Percentiles rank a stretch among this genome's conserved stretches.
Conservation (phyloP, 2,329 filamentous ascomycete species). For the Calonectria hawksworthii region DNA sequence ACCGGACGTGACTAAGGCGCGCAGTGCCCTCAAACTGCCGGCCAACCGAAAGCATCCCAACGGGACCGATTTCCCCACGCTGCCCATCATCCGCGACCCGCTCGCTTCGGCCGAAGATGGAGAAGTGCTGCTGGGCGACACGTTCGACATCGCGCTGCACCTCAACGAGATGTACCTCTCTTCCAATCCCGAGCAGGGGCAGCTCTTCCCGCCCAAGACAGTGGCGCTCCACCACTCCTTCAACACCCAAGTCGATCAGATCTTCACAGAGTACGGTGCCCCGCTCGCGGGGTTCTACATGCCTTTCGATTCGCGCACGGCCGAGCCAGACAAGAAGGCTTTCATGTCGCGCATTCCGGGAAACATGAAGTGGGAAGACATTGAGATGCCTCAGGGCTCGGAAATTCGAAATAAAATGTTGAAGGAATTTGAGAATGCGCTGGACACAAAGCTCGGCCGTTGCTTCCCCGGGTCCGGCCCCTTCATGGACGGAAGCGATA, state of each 20-base stretch:
- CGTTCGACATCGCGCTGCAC: not conserved
- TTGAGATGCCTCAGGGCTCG: not conserved
- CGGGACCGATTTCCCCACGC: not conserved
- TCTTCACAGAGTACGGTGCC: not conserved
- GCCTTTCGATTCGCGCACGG: not conserved
- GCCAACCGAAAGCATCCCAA: not conserved
- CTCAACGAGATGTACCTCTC: not conserved
- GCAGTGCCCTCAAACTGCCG: not conserved
- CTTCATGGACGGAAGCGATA: not conserved
- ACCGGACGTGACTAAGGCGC: not conserved
- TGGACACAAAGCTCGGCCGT: not conserved
- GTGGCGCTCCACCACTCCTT: not conserved
- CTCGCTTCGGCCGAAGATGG: not conserved
- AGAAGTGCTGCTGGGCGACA: not conserved
- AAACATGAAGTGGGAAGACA: not conserved
- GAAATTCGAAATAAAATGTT: not conserved
- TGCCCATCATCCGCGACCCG: not conserved
- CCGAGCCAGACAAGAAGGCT: not conserved
- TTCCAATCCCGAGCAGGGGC: not conserved
- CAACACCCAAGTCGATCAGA: not conserved
- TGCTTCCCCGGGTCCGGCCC: not conserved
- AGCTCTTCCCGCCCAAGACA: not conserved
- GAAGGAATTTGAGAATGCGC: not conserved
- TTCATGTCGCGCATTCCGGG: not conserved
- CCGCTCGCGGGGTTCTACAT: not conserved